Percentiles rank a stretch among this genome's conserved stretches.
Evolutionary conservation across 108 stramenopile genomes (phyloP).

Genomic region (Nitzschia sp.): DNA sequence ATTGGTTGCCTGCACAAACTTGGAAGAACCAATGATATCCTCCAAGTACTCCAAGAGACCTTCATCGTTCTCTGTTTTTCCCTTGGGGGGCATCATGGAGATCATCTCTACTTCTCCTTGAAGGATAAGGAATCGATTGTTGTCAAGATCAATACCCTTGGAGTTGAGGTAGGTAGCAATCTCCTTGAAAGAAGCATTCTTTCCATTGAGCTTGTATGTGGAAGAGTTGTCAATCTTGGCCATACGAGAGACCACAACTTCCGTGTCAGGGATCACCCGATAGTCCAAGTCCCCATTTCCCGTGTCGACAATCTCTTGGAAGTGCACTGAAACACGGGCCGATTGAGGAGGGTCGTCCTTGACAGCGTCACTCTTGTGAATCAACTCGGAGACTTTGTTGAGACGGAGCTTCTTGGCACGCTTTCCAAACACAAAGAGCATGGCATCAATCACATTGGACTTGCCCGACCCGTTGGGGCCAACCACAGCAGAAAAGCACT

Average conservation of each 20-base stretch:
- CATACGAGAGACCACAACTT: slow-evolving; percentile 81
- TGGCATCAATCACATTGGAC: slow-evolving; percentile 98
- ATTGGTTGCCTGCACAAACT: slow-evolving; percentile 87
- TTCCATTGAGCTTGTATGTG: slow-evolving; percentile 90
- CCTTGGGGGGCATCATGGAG: slow-evolving; percentile 99
- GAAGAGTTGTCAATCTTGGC: slow-evolving; percentile 85
- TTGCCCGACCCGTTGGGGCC: slow-evolving; percentile 97
- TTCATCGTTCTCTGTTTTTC: slow-evolving; percentile 90
- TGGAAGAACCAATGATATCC: slow-evolving; percentile 97
- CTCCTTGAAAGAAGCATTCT: slow-evolving; percentile 82
- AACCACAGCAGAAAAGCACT: slow-evolving; percentile 94
- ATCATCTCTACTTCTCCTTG: slow-evolving; percentile 99
- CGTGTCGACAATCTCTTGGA: slow-evolving; percentile 87
- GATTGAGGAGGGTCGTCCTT: slow-evolving; percentile 59
- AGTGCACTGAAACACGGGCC: slow-evolving; percentile 90
- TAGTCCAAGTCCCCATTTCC: slow-evolving; percentile 84
- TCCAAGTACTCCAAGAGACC: slow-evolving; percentile 98
- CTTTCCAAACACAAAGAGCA: slow-evolving; percentile 99
- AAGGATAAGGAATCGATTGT: slow-evolving; percentile 98
- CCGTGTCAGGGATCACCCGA: slow-evolving; percentile 71
- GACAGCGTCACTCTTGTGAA: slow-evolving; percentile 84
- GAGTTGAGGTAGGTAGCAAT: slow-evolving; percentile 79
- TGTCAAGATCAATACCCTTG: slow-evolving; percentile 96
- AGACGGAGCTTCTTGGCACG: slow-evolving; percentile 96
- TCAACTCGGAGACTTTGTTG: slow-evolving; percentile 95